Conservation (phyloP, 1,284 basidiomycete species). For the Ustilago curta region DNA sequence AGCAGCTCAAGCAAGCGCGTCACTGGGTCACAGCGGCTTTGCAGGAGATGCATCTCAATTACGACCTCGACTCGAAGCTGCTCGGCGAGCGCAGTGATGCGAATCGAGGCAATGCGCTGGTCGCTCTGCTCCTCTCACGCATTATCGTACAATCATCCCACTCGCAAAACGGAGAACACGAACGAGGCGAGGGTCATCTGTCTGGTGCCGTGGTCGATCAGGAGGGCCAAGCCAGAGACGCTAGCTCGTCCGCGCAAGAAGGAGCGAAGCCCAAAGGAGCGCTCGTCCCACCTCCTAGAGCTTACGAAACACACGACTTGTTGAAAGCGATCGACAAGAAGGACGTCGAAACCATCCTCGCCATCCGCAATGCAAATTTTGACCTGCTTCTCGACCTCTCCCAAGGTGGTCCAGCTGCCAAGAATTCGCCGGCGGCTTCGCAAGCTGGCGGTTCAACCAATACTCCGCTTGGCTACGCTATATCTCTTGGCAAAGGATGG, state of each 20-base stretch:
- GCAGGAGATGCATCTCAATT: conserved; percentile 61
- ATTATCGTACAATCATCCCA: conserved; percentile 9
- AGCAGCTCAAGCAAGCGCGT: conserved; percentile 19
- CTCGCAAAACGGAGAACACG: conserved; percentile 4
- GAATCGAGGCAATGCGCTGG: conserved; percentile 47
- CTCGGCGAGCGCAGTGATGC: conserved; percentile 50
- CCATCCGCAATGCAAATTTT: conserved; percentile 63
- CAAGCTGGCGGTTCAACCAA: conserved; percentile 44
- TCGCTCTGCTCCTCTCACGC: conserved; percentile 48
- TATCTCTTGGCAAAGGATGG: conserved; percentile 59
- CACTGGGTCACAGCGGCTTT: conserved; percentile 43
- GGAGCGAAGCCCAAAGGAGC: conserved; percentile 9
- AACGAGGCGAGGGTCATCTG: conserved; percentile 29
- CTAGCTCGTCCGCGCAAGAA: background rate
- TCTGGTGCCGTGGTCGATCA: conserved; percentile 26
- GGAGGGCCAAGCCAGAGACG: background rate
- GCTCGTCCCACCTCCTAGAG: conserved; percentile 11
- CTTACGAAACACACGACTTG: conserved; percentile 63
- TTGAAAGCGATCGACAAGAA: conserved; percentile 66
- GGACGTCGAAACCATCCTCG: conserved; percentile 63
- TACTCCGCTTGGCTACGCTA: conserved; percentile 61
- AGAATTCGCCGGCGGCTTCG: conserved; percentile 32
- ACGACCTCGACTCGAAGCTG: conserved; percentile 54
- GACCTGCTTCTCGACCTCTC: conserved; percentile 63
- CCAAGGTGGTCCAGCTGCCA: conserved; percentile 16